phyloP scores from a whole-genome alignment of 202 grass and related monocot genomes.

The Schoenoplectus triqueter region DNA sequence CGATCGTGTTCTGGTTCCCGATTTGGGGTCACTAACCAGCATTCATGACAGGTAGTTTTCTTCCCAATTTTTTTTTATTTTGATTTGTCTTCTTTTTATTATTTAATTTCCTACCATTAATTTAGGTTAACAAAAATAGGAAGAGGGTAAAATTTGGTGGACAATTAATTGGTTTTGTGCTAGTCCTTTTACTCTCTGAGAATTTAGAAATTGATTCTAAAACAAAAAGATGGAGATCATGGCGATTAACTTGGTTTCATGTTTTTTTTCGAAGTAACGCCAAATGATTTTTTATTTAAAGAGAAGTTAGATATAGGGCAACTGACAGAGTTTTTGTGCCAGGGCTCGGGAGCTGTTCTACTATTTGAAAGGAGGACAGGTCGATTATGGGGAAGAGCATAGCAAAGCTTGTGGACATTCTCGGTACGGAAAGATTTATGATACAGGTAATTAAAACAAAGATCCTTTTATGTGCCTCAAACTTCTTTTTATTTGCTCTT shows the following conservation, averaged over 20 bases:
- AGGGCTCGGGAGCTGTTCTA: slow-evolving; percentile 94
- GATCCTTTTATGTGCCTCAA: background rate
- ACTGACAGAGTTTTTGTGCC: slow-evolving; percentile 26
- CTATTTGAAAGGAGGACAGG: slow-evolving; percentile 91
- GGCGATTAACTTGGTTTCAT: background rate
- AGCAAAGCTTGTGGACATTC: slow-evolving; percentile 70
- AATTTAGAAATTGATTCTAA: background rate
- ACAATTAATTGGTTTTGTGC: slow-evolving; percentile 5
- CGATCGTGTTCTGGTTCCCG: slow-evolving; percentile 91
- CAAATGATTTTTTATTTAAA: background rate
- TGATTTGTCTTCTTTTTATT: background rate
- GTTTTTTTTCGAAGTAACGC: background rate
- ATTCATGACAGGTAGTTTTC: slow-evolving; percentile 82
- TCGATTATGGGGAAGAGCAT: slow-evolving; percentile 87
- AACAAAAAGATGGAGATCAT: background rate
- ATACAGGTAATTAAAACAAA: slow-evolving; percentile 48
- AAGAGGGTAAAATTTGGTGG: background rate
- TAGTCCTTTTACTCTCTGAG: background rate
- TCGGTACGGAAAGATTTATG: slow-evolving; percentile 73
- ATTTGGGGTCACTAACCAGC: slow-evolving; percentile 98
- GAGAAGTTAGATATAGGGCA: slow-evolving; percentile 6
- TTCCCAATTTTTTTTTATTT: background rate
- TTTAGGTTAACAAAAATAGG: background rate
- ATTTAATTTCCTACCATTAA: slow-evolving; percentile 13
- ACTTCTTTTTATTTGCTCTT: background rate